Evolutionary conservation across 2,329 filamentous ascomycete species (phyloP), one percentile per base, ranked within the genome.

Genomic region (Emergomyces pasteurianus): DNA sequence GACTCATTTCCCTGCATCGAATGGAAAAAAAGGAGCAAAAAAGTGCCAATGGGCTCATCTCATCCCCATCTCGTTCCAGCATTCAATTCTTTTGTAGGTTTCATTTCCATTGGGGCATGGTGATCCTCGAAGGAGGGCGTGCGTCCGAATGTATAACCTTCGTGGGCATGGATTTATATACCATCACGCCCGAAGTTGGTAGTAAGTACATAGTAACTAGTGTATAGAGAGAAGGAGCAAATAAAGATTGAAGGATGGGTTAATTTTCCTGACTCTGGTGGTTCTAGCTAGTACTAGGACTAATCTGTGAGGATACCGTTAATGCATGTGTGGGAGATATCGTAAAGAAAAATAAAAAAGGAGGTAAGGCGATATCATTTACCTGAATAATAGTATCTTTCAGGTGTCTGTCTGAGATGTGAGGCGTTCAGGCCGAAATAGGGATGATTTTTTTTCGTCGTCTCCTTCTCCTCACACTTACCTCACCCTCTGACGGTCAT

Each of bases 371-470:
- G 40, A 18, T 26, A 28, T 18, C 23, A 46, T 31, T 14, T 43
- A 43, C 7, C 16, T 52, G 28, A 31, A n/a, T n/a, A n/a, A n/a
- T n/a, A n/a, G n/a, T n/a, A n/a, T n/a, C n/a, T n/a, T n/a, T n/a
- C n/a, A n/a, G n/a, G n/a, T n/a, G n/a, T n/a, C n/a, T 38, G 63
- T 64, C 63, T 60, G 63, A 63, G 49, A 59, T 61, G 63, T 65
- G 63, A 65, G 63, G 63, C 63, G 63, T 59, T 60, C 58, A 65
- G 63, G 62, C 62, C 56, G 31, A 58, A 57, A 57, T 57, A 18
- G 5, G n/a, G n/a, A n/a, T n/a, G n/a, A n/a, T n/a, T n/a, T 38
- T 14, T 12, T 8, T 40, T 40, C 16, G 2, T 16, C 16, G 38
- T 47, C 43, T n/a, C n/a, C 43, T 14, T 10, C 34, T 38, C 18